These are phyloP conservation scores for Skeletonema menzelii DNA, from an alignment of 108 stramenopile species.

Conservation along the genomic window DNA sequence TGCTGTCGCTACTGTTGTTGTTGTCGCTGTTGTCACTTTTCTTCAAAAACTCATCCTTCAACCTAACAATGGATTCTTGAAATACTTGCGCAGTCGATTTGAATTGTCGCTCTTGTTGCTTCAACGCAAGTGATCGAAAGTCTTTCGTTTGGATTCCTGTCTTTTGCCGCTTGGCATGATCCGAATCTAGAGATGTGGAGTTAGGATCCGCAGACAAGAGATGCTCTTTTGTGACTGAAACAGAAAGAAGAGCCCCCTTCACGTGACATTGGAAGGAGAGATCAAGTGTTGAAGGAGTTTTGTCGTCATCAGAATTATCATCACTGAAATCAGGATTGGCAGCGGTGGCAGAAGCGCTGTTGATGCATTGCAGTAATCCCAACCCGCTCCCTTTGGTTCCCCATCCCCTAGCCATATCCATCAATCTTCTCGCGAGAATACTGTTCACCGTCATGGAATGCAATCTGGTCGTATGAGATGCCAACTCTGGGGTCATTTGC, in stretches of 20 bases:
- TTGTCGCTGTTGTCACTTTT: neutral
- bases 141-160: constrained; percentile 4
- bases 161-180: constrained; percentile 3
- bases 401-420: constrained; percentile 84
- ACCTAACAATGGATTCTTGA: constrained; percentile 26
- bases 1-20: neutral
- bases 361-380: constrained; percentile 68
- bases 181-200: neutral
- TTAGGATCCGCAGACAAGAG: neutral
- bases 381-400: constrained; percentile 79
- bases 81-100: constrained; percentile 54
- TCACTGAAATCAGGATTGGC: neutral
- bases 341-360: neutral
- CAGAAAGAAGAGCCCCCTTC: neutral
- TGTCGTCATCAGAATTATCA: neutral
- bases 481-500: constrained; percentile 83
- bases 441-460: constrained; percentile 35
- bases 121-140: neutral
- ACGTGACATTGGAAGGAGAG: neutral
- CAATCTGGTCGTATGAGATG: constrained; percentile 66
- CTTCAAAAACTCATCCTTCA: constrained; percentile 7
- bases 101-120: constrained; percentile 1
- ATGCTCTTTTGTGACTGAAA: neutral
- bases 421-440: constrained; percentile 61
- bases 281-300: neutral